Evolutionary conservation across 306 rosid genomes (phyloP), one percentile per base, ranked within the genome.

Genomic region (Quercus mongolica): DNA sequence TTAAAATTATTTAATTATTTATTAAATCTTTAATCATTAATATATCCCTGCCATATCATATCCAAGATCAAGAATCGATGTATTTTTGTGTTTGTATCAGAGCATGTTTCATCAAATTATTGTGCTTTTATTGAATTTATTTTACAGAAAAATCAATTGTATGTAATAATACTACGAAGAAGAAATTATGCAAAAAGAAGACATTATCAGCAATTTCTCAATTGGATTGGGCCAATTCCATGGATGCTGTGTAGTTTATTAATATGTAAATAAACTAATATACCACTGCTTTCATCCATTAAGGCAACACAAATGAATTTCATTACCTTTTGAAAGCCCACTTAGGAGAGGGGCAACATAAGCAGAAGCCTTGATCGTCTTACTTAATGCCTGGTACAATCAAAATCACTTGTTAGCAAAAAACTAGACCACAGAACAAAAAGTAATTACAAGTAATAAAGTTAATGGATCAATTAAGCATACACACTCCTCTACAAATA

Each of bases 281-380:
- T 18, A 19, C 51, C 17, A 49, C 26, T 76, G 58, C 67, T 62
- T 72, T 65, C 59, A 56, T 14, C 72, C 70, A 74, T 63, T 56
- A 49, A 49, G 54, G 54, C 5, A 49, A 49, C 54, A 49, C 20
- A 64, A 30, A 3, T 64, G 6, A 71, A 54, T 44, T 11, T 23
- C n/a, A 70, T 85, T 83, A 91, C 99, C 97, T 86, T 90, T 90
- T 30, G 97, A 90, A 63, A 91, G 83, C 67, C 93, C 98, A 23
- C 70, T 71, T 28, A 92, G 83, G 80, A 88, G 87, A 83, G 94
- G 91, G 69, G 84, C 73, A 69, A 85, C 74, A 85, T 80, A 90
- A 83, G 81, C 74, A 59, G 89, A 82, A 76, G 83, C 83, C 56
- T 67, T 80, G 76, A 74, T 79, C 71, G 78, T 74, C 80, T 83